Evolutionary conservation across 169 alveolate genomes (phyloP), one percentile per base, ranked within the genome.

Genomic region (Theileria orientalis): DNA sequence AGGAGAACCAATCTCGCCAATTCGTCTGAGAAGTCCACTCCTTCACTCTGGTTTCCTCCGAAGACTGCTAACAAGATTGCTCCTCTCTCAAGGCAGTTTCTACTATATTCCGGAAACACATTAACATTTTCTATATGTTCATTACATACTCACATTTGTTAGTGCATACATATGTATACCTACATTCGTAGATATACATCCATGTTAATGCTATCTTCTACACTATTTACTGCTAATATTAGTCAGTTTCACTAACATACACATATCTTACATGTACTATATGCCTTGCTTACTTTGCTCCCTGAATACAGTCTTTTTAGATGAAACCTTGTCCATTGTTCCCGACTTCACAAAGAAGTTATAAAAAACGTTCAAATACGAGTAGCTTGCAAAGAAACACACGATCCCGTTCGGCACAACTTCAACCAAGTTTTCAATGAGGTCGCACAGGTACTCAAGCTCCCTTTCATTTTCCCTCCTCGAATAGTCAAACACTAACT

Each of bases 1-100:
- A 97, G 87, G 25, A 98, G 72, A 2, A 98, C 94, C 3, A 94
- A 84, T 63, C 99, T 84, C 25, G 98, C 98, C 25, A 95, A 84
- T 23, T 93, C 94, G 85, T 97, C 98, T 25, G 94, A 75, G 78
- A 98, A 98, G 83, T 98, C 95, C 47, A 98, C 96, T 16, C 99
- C 99, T 83, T 98, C 99, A 41, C 98, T 94, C 16, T 95, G 90
- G 51, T 61, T 76, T 37, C 86, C 93, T 40, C 87, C 90, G 66
- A 76, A 83, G 1, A 87, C 91, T 7, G 98, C 95, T 52, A 97
- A 92, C 23, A 96, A 83, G 27, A 97, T 82, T 9, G 95, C 97
- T 11, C 97, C 97, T 47, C 69, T 61, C 33, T 68, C 76, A 5
- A 70, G 19, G 33, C 83, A 80, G 16, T 37, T 30, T 42, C 60